phyloP scores from a whole-genome alignment of 345 rosid genomes.

The Eucalyptus pauciflora region DNA sequence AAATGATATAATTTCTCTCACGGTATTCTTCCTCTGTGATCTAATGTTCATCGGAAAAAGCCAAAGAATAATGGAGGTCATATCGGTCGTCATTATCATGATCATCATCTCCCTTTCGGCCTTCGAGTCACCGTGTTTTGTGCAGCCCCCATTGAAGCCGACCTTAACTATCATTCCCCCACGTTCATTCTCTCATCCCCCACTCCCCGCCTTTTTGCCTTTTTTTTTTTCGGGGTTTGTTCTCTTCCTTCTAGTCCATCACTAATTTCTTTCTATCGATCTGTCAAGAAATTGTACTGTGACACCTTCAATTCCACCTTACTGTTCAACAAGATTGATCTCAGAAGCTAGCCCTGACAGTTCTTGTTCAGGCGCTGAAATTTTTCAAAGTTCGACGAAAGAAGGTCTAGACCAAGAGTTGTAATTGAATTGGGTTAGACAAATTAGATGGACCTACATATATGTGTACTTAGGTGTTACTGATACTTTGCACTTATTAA shows the following conservation, averaged over 20 bases:
- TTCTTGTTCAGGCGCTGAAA: not conserved
- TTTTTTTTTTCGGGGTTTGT: not conserved
- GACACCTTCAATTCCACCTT: not conserved
- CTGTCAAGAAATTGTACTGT: not conserved
- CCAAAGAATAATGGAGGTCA: not conserved
- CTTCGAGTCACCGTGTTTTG: slow-evolving; percentile 15
- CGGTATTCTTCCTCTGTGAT: not conserved
- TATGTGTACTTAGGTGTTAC: not conserved
- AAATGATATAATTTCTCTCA: not conserved
- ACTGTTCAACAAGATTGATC: not conserved
- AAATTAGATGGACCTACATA: not conserved
- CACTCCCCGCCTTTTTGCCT: not conserved
- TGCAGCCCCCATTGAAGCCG: slow-evolving; percentile 14
- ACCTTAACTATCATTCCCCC: slow-evolving; percentile 5
- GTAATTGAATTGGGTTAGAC: not conserved
- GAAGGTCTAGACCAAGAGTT: not conserved
- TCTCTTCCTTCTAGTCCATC: not conserved
- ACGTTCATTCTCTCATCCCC: not conserved
- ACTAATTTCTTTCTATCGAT: not conserved
- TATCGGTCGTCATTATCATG: not conserved
- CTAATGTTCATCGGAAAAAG: not conserved
- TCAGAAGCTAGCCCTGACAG: not conserved
- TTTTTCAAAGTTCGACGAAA: not conserved
- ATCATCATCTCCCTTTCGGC: not conserved
- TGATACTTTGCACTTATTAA: not conserved